A percentile compares a stretch with the other conserved stretches of the same genome.
These are phyloP conservation scores for Epichloe coenophiala DNA, from an alignment of 2,329 filamentous ascomycete genomes.

Conservation along the genomic window DNA sequence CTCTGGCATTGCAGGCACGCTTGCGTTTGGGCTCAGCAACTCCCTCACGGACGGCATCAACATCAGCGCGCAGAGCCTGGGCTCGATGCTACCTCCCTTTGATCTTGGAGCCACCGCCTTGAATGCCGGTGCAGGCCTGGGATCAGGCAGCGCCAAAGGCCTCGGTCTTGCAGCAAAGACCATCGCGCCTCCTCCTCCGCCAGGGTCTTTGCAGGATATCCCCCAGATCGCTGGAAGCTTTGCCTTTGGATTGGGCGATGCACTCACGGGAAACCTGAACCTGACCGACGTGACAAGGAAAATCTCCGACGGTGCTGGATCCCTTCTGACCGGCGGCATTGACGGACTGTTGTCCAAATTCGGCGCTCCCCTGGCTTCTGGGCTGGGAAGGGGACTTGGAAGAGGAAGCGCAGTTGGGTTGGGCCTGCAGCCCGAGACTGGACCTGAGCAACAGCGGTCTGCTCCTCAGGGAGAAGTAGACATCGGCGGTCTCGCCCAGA, in stretches of 20 bases:
- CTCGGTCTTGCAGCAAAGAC: conserved; percentile 8
- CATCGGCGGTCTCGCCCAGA: conserved; percentile 11
- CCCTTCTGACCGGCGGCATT: background rate
- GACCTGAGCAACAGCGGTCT: conserved; percentile 6
- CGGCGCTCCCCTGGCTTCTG: conserved; percentile 11
- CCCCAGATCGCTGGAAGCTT: conserved; percentile 10
- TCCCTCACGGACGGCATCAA: conserved; percentile 2
- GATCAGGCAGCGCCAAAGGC: conserved; percentile 9
- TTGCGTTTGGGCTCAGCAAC: conserved; percentile 3
- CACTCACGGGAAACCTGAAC: conserved; percentile 10
- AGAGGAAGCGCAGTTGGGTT: conserved; percentile 14
- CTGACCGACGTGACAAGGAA: conserved; percentile 4
- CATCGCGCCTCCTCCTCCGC: conserved; percentile 2
- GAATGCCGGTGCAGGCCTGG: conserved; percentile 8
- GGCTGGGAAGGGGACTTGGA: conserved; percentile 16
- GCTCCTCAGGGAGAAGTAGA: conserved; percentile 1
- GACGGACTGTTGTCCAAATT: conserved; percentile 3
- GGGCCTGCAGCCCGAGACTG: conserved; percentile 14
- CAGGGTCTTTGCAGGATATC: conserved; percentile 4
- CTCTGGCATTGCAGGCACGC: conserved; percentile 1
- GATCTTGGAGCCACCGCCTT: conserved; percentile 8
- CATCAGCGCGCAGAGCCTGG: conserved; percentile 4
- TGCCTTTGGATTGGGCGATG: conserved; percentile 11
- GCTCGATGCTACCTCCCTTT: conserved; percentile 1
- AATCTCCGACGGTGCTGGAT: background rate